A percentile compares a stretch with the other conserved stretches of the same genome.
phyloP scores from a whole-genome alignment of 805 yeast genomes.

The Naumovozyma castellii region DNA sequence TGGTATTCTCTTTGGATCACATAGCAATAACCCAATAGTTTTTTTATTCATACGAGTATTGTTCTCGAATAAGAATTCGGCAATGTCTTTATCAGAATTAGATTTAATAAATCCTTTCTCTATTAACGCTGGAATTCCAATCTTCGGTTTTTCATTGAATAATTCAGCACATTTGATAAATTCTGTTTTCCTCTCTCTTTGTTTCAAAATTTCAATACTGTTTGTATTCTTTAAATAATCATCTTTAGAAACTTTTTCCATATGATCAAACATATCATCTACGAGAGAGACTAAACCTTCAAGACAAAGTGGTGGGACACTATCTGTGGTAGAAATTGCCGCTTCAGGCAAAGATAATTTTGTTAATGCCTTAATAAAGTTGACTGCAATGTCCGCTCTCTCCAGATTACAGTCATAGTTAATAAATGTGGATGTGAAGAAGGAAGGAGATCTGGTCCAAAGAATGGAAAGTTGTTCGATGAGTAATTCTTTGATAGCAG shows the following conservation, averaged over 20 bases:
- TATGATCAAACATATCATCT: conserved; percentile 47
- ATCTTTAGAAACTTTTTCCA: conserved; percentile 16
- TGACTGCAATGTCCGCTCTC: conserved; percentile 64
- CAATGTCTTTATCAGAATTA: conserved; percentile 51
- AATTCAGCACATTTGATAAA: conserved; percentile 65
- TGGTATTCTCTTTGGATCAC: conserved; percentile 59
- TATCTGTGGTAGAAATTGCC: conserved; percentile 67
- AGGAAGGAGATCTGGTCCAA: conserved; percentile 72
- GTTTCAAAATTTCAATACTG: conserved; percentile 15
- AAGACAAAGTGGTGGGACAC: conserved; percentile 86
- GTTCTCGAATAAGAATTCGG: conserved; percentile 64
- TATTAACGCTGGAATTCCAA: conserved; percentile 59
- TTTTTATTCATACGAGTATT: conserved; percentile 82
- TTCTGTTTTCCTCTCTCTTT: conserved; percentile 50
- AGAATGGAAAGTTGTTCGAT: conserved; percentile 75
- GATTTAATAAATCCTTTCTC: conserved; percentile 54
- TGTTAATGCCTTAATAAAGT: conserved; percentile 60
- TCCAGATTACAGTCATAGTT: conserved; percentile 88
- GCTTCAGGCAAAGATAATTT: conserved; percentile 78
- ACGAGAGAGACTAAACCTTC: conserved; percentile 75
- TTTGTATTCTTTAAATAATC: conserved; percentile 17
- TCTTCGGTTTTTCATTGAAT: conserved; percentile 71
- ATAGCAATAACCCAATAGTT: conserved; percentile 74
- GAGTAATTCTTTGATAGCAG: conserved; percentile 63
- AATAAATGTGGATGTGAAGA: conserved; percentile 67